Conservation (phyloP, 441 rosid species). For the Populus hybrid region DNA sequence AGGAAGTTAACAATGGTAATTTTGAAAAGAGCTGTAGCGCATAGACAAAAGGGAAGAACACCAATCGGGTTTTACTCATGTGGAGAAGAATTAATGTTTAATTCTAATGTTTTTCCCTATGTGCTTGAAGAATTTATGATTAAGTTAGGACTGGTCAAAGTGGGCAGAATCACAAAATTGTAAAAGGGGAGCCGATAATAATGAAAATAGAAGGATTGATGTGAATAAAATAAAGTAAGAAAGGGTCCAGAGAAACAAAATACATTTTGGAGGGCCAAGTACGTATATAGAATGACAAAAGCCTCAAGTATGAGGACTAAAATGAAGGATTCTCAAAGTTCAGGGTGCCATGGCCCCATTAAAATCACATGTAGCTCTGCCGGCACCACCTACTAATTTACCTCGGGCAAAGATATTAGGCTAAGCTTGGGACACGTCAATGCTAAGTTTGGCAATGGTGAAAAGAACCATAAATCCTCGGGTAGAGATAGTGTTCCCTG, state of each 20-base stretch:
- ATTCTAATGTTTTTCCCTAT: no score
- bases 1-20: not conserved
- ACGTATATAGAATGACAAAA: not conserved
- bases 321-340: not conserved
- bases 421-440: constrained; percentile 2
- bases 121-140: not conserved
- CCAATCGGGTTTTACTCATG: no score
- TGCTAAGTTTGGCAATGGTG: not conserved
- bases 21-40: not conserved
- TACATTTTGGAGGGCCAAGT: not conserved
- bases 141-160: not conserved
- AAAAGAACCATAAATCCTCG: not conserved
- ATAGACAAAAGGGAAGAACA: no score
- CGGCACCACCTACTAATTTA: no score
- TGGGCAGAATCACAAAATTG: no score
- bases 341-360: not conserved
- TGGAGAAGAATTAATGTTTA: no score
- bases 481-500: not conserved
- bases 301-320: not conserved
- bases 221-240: not conserved
- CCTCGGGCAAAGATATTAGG: not conserved
- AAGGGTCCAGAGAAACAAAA: not conserved
- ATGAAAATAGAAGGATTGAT: not conserved
- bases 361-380: no score
- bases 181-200: not conserved